Evolutionary conservation across 257 asterid species (phyloP), one percentile per base, ranked within the genome.

Genomic region (Leonotis leonurus): DNA sequence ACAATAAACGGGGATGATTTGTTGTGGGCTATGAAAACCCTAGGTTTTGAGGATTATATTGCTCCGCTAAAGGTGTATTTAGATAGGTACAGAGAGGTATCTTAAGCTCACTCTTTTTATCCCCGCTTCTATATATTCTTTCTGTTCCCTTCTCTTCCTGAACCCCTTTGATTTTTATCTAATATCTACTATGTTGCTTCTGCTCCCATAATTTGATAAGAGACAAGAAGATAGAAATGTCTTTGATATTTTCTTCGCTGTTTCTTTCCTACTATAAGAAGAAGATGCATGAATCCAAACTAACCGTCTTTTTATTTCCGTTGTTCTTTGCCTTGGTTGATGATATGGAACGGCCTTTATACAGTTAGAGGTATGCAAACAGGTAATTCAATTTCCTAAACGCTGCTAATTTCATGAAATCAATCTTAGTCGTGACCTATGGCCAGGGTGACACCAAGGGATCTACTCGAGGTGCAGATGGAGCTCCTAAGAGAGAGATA

Each of bases 1-100:
- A 84, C 91, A 3, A 71, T 84, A 24, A 84, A 79, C 32, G 91
- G 91, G 52, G 91, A 84, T 70, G 91, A 84, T 81, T 64, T 84
- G 73, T 41, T 84, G 44, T 78, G 80, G 78, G 85, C 90, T 33
- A 75, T 84, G 83, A 82, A 80, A 46, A 84, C 85, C 60, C 65
- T 83, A 72, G 90, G 90, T 16, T 83, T 83, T 25, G 87, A 80
- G 65, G 87, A 80, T 3, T 83, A 81, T 58, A 64, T 81, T 44
- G 71, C 73, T 40, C 88, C 91, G 4, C 84, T 84, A 44, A 81
- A 79, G 73, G 76, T 51, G 36, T 79, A 84, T 73, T 61, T 84
- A 74, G 75, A 79, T 25, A 77, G 85, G 51, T 84, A 81, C 78
- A 77, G 88, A 72, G 91, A 81, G 91, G 85, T 84, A 79, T 57